Evolutionary conservation across 352 stramenopile genomes (phyloP).

Genomic region (Globisporangium spinosum): DNA sequence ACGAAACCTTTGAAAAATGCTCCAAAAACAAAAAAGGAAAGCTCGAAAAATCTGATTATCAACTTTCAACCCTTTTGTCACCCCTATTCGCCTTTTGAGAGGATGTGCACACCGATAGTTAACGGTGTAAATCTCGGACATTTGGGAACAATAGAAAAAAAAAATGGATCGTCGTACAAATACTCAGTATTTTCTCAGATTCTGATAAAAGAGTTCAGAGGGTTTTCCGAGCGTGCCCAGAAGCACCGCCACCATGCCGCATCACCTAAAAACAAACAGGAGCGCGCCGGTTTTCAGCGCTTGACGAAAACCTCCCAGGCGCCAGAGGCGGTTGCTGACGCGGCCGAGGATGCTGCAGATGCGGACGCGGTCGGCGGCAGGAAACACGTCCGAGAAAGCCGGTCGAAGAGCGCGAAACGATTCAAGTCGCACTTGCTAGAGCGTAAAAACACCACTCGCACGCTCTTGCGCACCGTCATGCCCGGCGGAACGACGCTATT

Average conservation of each 20-base stretch:
- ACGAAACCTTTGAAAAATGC: too few species aligned
- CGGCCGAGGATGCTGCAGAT: too few species aligned
- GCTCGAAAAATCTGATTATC: too few species aligned
- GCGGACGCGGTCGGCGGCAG: slow-evolving; percentile 22
- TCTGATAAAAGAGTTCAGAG: too few species aligned
- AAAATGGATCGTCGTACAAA: too few species aligned
- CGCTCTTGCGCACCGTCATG: slow-evolving; percentile 57
- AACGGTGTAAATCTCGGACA: too few species aligned
- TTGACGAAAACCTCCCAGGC: slow-evolving; percentile 31
- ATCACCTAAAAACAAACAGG: neutral
- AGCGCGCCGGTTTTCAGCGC: slow-evolving; percentile 21
- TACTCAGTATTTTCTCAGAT: too few species aligned
- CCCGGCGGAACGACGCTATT: slow-evolving; percentile 36
- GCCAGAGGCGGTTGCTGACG: slow-evolving; percentile 1
- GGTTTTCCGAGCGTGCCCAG: neutral
- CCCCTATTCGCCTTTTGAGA: too few species aligned
- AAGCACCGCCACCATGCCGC: slow-evolving; percentile 27
- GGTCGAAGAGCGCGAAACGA: slow-evolving; percentile 54
- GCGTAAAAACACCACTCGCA: slow-evolving; percentile 52
- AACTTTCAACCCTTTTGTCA: too few species aligned
- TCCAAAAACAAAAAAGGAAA: too few species aligned
- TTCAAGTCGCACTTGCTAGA: slow-evolving; percentile 40
- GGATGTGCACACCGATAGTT: too few species aligned
- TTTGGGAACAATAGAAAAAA: too few species aligned
- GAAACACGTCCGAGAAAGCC: slow-evolving; percentile 59